Conservation (phyloP, 1,284 basidiomycete genomes). For the Vanrija humicola region DNA sequence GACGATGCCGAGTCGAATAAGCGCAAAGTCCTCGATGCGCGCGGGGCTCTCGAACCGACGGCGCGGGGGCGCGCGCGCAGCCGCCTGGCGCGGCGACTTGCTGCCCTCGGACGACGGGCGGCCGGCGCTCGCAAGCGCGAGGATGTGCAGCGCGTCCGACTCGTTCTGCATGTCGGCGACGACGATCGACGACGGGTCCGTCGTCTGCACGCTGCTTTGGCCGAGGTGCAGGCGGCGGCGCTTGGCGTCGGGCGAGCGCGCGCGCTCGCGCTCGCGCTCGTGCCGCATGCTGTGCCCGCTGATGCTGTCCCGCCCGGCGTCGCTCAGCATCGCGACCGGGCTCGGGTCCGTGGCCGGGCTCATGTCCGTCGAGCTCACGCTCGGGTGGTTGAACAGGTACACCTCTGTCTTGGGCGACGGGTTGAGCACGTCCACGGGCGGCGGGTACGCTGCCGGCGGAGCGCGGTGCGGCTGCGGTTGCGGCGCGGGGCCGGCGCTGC, state of each 20-base stretch:
- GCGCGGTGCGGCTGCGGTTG: not conserved
- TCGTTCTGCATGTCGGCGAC: slow-evolving; percentile 50
- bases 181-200: slow-evolving; percentile 43
- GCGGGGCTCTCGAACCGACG: slow-evolving; percentile 2
- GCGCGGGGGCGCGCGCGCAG: not conserved
- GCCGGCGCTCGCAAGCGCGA: slow-evolving; percentile 42
- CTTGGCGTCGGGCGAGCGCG: slow-evolving; percentile 20
- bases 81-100: not conserved
- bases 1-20: slow-evolving; percentile 47
- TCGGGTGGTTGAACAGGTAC: slow-evolving; percentile 19
- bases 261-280: not conserved
- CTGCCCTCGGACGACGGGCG: slow-evolving; percentile 5
- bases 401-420: slow-evolving; percentile 9
- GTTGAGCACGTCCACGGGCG: slow-evolving; percentile 14
- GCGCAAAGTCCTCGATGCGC: slow-evolving; percentile 38
- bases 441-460: not conserved
- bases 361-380: slow-evolving; percentile 14
- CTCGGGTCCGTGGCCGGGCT: slow-evolving; percentile 8
- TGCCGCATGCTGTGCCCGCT: not conserved
- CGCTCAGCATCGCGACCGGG: not conserved
- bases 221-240: slow-evolving; percentile 33
- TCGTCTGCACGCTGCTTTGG: slow-evolving; percentile 14
- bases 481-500: not conserved
- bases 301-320: not conserved
- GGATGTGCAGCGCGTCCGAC: slow-evolving; percentile 46